Percentiles rank a stretch among this genome's conserved stretches.
Conservation (phyloP, 352 stramenopile genomes). For the Globisporangium yorkense region DNA sequence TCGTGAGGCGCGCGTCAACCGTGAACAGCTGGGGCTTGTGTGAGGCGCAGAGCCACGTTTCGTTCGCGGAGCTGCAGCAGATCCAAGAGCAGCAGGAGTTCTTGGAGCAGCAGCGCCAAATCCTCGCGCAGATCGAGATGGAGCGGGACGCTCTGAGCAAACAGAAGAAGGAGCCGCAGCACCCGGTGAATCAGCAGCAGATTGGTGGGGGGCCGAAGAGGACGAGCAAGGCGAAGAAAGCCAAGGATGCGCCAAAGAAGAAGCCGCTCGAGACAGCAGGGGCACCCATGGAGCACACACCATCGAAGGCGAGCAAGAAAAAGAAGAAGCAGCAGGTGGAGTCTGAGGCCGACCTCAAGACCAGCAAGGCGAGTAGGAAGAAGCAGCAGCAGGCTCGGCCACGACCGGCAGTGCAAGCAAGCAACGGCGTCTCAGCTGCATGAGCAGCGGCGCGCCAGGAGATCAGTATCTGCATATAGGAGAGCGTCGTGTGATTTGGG, state of each 20-base stretch:
- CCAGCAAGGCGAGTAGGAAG: neutral
- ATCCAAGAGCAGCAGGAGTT: conserved; percentile 58
- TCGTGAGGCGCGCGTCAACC: conserved; percentile 32
- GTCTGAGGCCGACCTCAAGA: neutral
- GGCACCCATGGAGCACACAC: neutral
- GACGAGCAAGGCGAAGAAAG: neutral
- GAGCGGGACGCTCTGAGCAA: neutral
- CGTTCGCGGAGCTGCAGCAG: conserved; percentile 56
- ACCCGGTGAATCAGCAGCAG: neutral
- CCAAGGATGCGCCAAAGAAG: neutral
- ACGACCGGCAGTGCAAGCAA: neutral
- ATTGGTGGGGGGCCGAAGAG: neutral
- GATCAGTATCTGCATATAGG: too few species aligned
- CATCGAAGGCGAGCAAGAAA: neutral
- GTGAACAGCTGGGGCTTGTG: conserved; percentile 70
- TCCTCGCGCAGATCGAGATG: conserved; percentile 50
- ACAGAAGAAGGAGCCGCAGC: conserved; percentile 19
- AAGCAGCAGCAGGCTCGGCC: neutral
- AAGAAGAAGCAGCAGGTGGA: neutral
- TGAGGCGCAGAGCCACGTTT: conserved; percentile 35
- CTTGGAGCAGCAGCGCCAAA: conserved; percentile 58
- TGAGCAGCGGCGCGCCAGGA: neutral
- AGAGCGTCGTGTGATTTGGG: too few species aligned
- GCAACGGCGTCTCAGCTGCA: neutral
- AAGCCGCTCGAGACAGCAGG: neutral